Base-by-base conservation (phyloP, 257 asterid genomes). In the Penstemon davidsonii region DNA sequence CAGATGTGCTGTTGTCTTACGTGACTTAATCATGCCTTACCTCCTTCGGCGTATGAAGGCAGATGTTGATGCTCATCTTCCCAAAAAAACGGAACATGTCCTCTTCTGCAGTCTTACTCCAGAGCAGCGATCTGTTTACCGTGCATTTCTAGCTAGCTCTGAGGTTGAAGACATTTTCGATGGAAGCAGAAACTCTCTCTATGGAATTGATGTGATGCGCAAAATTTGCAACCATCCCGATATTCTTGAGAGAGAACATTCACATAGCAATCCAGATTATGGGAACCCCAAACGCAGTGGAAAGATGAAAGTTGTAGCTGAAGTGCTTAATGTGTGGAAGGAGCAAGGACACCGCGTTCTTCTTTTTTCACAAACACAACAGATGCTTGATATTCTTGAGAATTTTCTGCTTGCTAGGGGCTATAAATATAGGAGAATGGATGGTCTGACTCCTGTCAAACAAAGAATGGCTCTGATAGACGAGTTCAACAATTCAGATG, bases 141-240 rank as follows among this genome's bases (percentile, higher is more conserved):
- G 96, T 74, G 90, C 99, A 45, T 94, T 94, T 85, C 97, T 94
- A 57, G 96, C 99, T 55, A 94, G 99, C 83, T 88, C 97, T 8
- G 99, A 94, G 70, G 99, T 94, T 49, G 99, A 94, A 76, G 86
- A 88, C 68, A 94, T 94, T 70, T 85, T 94, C 46, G 89, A 88
- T 75, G 99, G 99, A 60, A 87, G 64, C 84, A 86, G 88, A 64
- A 94, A 94, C 71, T 87, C 99, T 40, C 86, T 94, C 1, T 94
- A 69, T 54, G 99, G 99, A 71, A 94, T 94, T 64, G 99, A 94
- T 75, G 92, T 94, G 65, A 84, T 94, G 97, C 96, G 99, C 18
- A 94, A 94, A 77, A 88, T 94, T 73, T 94, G 97, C 83, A 94
- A 94, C 80, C 99, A 94, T 77, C 99, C 99, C 3, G 99, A 94